Percentiles rank a stretch among this genome's conserved stretches.
phyloP scores from a whole-genome alignment of 345 rosid species.

The Populus simonii region DNA sequence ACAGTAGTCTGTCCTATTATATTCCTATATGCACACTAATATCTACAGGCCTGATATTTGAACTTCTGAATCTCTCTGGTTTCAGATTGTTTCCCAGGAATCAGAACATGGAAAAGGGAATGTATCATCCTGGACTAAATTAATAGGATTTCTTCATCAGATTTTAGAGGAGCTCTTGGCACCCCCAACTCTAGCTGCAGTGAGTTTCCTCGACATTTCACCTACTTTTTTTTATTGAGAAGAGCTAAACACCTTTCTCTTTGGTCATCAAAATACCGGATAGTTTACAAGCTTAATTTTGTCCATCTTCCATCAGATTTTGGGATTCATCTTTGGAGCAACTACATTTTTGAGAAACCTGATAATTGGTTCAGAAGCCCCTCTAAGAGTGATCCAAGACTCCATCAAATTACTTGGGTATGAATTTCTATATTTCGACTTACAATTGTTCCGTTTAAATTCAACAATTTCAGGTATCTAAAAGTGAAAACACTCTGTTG shows the following conservation, averaged over 20 bases:
- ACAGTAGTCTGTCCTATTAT: neutral
- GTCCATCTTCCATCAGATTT: conserved; percentile 40
- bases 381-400: conserved; percentile 65
- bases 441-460: neutral
- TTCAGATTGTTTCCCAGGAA: conserved; percentile 31
- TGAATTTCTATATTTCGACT: neutral
- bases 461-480: neutral
- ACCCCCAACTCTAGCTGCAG: conserved; percentile 83
- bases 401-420: conserved; percentile 87
- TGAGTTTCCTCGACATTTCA: conserved; percentile 38
- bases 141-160: conserved; percentile 41
- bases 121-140: conserved; percentile 38
- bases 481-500: conserved; percentile 8
- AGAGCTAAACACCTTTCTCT: neutral
- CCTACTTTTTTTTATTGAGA: neutral
- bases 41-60: neutral
- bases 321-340: conserved; percentile 81
- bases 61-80: neutral
- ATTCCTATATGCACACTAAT: neutral
- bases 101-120: conserved; percentile 28
- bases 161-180: conserved; percentile 69
- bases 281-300: neutral
- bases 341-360: conserved; percentile 62
- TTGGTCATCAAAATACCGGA: neutral
- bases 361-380: conserved; percentile 69